Conservation (phyloP, 176 grass and related monocot species). For the barley (Hordeum vulgare) region DNA sequence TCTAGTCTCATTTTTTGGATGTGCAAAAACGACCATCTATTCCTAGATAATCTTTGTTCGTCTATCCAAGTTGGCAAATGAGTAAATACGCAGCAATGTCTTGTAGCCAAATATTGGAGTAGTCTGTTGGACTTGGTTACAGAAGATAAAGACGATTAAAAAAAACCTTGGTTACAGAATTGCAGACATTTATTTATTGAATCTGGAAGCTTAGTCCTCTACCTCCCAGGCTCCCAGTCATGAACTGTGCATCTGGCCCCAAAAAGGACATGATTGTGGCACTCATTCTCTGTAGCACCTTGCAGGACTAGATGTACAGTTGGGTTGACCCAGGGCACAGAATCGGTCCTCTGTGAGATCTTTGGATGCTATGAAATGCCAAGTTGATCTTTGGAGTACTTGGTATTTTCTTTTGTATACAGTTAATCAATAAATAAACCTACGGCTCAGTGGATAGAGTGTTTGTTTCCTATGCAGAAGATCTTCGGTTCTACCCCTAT, state of each 20-base stretch:
- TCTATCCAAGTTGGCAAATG: neutral
- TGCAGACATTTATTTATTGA: neutral
- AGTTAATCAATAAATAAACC: neutral
- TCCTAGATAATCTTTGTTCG: neutral
- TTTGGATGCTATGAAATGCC: neutral
- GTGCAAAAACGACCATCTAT: neutral
- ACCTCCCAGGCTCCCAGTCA: neutral
- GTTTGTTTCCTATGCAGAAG: neutral
- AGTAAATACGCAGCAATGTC: neutral
- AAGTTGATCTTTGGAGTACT: neutral
- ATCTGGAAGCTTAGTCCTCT: slow-evolving; percentile 11
- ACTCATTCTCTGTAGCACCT: neutral
- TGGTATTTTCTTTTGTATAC: neutral
- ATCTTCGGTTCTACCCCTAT: neutral
- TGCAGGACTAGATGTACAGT: neutral
- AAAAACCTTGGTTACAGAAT: neutral
- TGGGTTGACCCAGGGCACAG: neutral
- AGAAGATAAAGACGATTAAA: neutral
- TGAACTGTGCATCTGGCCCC: neutral
- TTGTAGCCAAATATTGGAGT: neutral
- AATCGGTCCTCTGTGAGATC: neutral
- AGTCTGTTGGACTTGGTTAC: neutral
- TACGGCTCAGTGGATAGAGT: neutral
- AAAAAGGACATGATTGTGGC: neutral
- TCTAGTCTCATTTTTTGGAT: neutral